Conservation (phyloP, 768 basidiomycete species). For the Sporobolomyces roseus region DNA sequence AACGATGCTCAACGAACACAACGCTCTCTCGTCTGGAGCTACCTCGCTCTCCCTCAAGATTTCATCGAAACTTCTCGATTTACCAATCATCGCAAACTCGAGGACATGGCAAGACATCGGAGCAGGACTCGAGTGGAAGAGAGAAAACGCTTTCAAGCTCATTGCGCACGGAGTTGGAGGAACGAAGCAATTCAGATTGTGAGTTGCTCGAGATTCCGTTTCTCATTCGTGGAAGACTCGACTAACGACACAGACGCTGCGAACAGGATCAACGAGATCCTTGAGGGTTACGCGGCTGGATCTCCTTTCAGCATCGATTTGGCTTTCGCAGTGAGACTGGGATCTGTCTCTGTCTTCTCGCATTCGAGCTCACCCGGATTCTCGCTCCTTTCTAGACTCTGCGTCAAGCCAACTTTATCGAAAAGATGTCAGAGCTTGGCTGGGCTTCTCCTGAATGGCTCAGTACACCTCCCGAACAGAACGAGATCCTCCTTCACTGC, state of each 20-base stretch:
- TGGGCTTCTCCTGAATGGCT: slow-evolving; percentile 20
- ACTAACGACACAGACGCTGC: background rate
- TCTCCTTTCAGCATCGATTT: slow-evolving; percentile 27
- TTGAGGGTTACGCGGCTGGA: slow-evolving; percentile 12
- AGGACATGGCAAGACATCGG: background rate
- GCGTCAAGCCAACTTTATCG: slow-evolving; percentile 29
- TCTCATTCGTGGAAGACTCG: too few species aligned
- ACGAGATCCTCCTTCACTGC: slow-evolving; percentile 5
- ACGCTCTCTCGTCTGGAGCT: background rate
- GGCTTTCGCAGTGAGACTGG: slow-evolving; percentile 2
- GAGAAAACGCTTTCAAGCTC: background rate
- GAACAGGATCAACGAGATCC: slow-evolving; percentile 13
- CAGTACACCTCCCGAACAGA: background rate
- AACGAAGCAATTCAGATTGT: slow-evolving; percentile 4
- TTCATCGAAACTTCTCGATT: background rate
- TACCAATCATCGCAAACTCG: background rate
- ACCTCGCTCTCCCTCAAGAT: background rate
- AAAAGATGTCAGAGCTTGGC: slow-evolving; percentile 26
- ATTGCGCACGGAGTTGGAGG: background rate
- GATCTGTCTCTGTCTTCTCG: background rate
- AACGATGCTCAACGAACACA: background rate
- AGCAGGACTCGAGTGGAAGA: background rate
- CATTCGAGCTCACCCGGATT: background rate
- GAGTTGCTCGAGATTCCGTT: too few species aligned
- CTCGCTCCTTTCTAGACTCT: background rate